phyloP scores from a whole-genome alignment of 75 land plant genomes.

The Pinus taeda region DNA sequence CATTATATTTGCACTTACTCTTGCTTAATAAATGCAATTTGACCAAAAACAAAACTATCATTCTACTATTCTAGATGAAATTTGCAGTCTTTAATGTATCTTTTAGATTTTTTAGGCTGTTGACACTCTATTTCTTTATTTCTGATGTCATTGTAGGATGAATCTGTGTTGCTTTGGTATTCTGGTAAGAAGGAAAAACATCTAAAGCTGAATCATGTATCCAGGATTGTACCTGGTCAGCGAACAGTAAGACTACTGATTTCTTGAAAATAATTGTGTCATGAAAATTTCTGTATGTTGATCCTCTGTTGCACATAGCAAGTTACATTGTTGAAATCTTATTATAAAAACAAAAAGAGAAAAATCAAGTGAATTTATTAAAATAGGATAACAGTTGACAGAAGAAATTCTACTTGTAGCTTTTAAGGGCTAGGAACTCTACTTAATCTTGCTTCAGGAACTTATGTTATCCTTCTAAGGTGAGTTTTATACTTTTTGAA shows the following conservation, averaged over 20 bases:
- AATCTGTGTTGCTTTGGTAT: constrained; percentile 62
- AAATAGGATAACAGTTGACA: background rate
- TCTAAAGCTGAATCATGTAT: constrained; percentile 42
- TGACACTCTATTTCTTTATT: background rate
- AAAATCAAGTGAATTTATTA: background rate
- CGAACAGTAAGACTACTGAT: constrained; percentile 57
- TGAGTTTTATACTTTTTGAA: too few species aligned
- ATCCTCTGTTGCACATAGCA: background rate
- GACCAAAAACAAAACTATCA: background rate
- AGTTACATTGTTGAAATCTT: background rate
- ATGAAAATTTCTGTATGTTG: background rate
- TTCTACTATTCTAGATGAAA: background rate
- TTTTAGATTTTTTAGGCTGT: background rate
- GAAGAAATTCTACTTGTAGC: background rate
- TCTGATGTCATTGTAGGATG: constrained; percentile 48
- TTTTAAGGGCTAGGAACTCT: background rate
- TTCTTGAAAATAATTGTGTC: background rate
- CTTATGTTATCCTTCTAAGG: background rate
- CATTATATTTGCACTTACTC: background rate
- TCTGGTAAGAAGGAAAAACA: constrained; percentile 71
- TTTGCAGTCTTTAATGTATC: background rate
- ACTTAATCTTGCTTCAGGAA: background rate
- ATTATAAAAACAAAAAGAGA: background rate
- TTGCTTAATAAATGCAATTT: constrained; percentile 1
- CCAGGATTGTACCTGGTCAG: constrained; percentile 75